Evolutionary conservation across 208 protist species (phyloP), one percentile per base, ranked within the genome.

Genomic region (Trypanosoma theileri): DNA sequence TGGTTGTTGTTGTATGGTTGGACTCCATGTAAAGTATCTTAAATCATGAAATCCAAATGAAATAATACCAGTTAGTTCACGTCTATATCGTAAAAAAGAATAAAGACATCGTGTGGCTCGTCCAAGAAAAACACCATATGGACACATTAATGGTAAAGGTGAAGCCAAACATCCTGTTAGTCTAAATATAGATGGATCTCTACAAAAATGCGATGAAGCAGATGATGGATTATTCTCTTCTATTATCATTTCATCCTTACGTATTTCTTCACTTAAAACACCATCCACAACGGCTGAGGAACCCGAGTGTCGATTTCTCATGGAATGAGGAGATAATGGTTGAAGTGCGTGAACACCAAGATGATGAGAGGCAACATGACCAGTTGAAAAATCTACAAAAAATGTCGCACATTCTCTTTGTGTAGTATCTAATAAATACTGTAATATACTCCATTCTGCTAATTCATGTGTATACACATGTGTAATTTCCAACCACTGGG

Each of bases 361-460:
- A 9, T 76, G 64, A 64, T 90, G 87, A 9, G 81, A 84, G 24
- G 85, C 77, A 2, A 95, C 78, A 67, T 92, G 91, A 6, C 91
- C 91, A 41, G 76, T 81, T 22, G 62, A 64, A 6, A 79, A 70
- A 71, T 94, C 88, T 16, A 94, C 79, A 54, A 96, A 84, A 58
- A 93, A 88, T 26, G 70, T 80, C n/a, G 79, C 72, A 17, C 65
- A 66, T 59, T 88, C 81, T 16, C 91, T 77, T 13, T 79, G 59
- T 13, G 68, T 78, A 3, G 82, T 71, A 67, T 92, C 88, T 35
- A 94, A 71, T 26, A 96, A 69, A 71, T 90, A 96, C 61, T 89
- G 71, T 40, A 93, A 45, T 40, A 92, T 76, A 46, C 84, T 89
- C 85, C 86, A 92, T 76, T 96, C 91, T 31, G 91, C 84, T 56